Evolutionary conservation across 352 stramenopile species (phyloP).

Genomic region (Phytophthora rubi): DNA sequence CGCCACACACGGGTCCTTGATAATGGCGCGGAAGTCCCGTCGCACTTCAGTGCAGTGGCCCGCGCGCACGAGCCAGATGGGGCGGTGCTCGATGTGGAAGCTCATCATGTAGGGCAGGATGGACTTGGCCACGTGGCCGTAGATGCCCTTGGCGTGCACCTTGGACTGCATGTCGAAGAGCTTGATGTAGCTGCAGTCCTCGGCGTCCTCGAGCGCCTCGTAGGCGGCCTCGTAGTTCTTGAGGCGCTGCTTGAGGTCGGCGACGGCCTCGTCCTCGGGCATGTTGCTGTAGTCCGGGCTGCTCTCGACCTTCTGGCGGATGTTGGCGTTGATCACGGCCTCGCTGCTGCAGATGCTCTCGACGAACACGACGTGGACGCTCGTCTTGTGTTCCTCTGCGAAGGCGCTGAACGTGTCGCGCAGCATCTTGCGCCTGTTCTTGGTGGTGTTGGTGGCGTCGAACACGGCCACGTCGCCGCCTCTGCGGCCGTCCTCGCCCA

Average conservation of each 20-base stretch:
- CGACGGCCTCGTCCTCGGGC: conserved; percentile 70
- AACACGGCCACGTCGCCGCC: conserved; percentile 89
- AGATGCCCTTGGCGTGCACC: conserved; percentile 87
- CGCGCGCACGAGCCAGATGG: conserved; percentile 93
- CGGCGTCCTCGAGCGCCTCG: conserved; percentile 84
- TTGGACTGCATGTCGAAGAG: conserved; percentile 90
- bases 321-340: conserved; percentile 86
- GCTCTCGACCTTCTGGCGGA: conserved; percentile 75
- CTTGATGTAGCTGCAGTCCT: conserved; percentile 92
- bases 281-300: conserved; percentile 87
- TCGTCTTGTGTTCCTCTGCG: conserved; percentile 65
- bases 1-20: conserved; percentile 76
- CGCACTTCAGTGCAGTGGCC: conserved; percentile 85
- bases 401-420: conserved; percentile 71
- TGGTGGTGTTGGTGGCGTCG: conserved; percentile 92
- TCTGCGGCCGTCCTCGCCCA: conserved; percentile 32
- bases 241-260: conserved; percentile 83
- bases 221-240: conserved; percentile 91
- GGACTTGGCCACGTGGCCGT: conserved; percentile 90
- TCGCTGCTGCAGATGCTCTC: conserved; percentile 95
- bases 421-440: conserved; percentile 54
- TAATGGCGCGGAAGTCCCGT: conserved; percentile 70
- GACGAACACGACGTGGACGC: conserved; percentile 92
- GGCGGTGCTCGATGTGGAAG: conserved; percentile 93
- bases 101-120: conserved; percentile 95